Evolutionary conservation across 2,329 filamentous ascomycete genomes (phyloP).

Genomic region (Falciphora oryzae): DNA sequence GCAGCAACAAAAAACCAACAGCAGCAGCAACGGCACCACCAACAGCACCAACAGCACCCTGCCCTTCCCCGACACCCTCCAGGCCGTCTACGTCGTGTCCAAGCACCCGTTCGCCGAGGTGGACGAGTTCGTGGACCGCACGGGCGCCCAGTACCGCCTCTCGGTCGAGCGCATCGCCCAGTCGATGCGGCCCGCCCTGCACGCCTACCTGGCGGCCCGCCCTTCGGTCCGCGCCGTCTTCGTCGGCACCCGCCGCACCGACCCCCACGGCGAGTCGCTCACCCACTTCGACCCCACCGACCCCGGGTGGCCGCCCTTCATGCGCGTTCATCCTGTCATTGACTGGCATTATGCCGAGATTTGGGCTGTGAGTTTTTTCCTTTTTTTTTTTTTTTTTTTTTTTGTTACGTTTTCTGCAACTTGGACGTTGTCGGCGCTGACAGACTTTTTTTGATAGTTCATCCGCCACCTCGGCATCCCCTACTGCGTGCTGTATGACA

Average conservation of each 20-base stretch:
- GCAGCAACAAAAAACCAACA: conserved; percentile 8
- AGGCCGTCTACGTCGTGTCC: conserved; percentile 85
- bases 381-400: background rate
- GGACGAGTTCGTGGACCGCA: conserved; percentile 71
- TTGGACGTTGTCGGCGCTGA: background rate
- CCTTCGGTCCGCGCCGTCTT: conserved; percentile 70
- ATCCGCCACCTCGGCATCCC: conserved; percentile 71
- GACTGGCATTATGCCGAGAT: conserved; percentile 97
- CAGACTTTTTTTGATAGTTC: conserved; percentile 46
- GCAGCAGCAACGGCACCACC: conserved; percentile 14
- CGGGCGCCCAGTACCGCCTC: conserved; percentile 65
- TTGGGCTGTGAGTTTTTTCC: conserved; percentile 69
- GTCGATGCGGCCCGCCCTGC: conserved; percentile 77
- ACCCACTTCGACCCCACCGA: conserved; percentile 85
- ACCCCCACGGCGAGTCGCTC: conserved; percentile 78
- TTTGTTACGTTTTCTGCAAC: background rate
- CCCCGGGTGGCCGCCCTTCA: conserved; percentile 82
- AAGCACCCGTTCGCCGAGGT: conserved; percentile 80
- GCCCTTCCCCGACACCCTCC: conserved; percentile 45
- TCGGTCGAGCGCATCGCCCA: conserved; percentile 67
- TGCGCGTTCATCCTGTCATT: conserved; percentile 91
- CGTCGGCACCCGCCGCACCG: conserved; percentile 82
- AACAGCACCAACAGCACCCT: conserved; percentile 14
- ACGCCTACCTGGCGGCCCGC: conserved; percentile 64
- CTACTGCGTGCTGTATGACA: conserved; percentile 84